Conservation (phyloP, 139 green algal species). For the Chloropicon primus region DNA sequence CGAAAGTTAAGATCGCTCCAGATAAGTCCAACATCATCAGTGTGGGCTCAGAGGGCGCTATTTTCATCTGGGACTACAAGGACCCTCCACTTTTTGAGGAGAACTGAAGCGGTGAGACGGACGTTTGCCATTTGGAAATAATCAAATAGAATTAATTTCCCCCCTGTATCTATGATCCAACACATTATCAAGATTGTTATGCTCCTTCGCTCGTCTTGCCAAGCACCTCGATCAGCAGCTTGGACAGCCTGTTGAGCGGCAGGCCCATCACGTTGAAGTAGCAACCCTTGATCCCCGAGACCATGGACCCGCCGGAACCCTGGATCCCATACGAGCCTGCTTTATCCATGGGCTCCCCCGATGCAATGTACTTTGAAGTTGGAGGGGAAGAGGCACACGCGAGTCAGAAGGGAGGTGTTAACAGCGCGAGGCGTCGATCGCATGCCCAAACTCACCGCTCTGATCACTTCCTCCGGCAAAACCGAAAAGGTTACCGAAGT, state of each 20-base stretch:
- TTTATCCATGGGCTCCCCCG: not conserved
- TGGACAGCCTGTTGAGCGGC: constrained; percentile 35
- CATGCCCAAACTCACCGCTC: not conserved
- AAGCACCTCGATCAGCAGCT: constrained; percentile 23
- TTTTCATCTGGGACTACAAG: constrained; percentile 58
- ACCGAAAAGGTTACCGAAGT: not conserved
- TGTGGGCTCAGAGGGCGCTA: constrained; percentile 54
- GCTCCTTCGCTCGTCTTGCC: too few relatives aligned
- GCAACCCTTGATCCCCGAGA: constrained; percentile 59
- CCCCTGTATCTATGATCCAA: too few relatives aligned
- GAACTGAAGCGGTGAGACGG: too few relatives aligned
- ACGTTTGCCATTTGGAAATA: too few relatives aligned
- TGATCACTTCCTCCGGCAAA: not conserved
- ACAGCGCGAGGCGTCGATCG: too few relatives aligned
- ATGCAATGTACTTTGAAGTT: not conserved
- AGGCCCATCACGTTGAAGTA: constrained; percentile 90
- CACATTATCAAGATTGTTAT: too few relatives aligned
- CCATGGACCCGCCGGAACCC: constrained; percentile 56
- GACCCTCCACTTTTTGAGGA: not conserved
- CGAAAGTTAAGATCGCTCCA: constrained; percentile 35
- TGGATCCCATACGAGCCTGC: constrained; percentile 24
- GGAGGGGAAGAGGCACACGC: not conserved
- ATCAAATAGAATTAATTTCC: too few relatives aligned
- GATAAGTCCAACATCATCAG: constrained; percentile 54
- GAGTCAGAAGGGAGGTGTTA: not conserved